A percentile compares a stretch with the other conserved stretches of the same genome.
Evolutionary conservation across 371 early-diverging fungal genomes (phyloP).

Genomic region (Mortierella sp.): DNA sequence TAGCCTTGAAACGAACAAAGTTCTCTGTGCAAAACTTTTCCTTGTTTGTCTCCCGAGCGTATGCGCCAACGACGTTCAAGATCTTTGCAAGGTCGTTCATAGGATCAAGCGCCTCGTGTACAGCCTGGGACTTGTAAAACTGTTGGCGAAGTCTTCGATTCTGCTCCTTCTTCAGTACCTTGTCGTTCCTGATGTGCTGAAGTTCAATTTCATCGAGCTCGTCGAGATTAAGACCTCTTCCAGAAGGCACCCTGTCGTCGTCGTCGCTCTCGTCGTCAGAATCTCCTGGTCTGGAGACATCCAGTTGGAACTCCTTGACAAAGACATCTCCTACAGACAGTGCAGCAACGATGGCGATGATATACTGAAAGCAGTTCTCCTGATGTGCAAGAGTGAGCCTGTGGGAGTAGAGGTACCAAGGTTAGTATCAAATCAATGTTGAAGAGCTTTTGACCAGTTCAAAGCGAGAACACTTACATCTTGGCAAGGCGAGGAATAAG

Average conservation of each 20-base stretch:
- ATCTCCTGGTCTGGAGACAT: constrained; percentile 56
- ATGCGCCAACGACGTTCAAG: constrained; percentile 89
- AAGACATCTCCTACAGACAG: constrained; percentile 95
- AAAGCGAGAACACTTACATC: constrained; percentile 67
- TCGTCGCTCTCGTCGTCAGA: constrained; percentile 56
- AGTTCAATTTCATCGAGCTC: constrained; percentile 54
- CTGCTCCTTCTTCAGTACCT: constrained; percentile 62
- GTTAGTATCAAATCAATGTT: not conserved
- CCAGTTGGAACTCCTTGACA: constrained; percentile 73
- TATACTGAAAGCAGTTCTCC: constrained; percentile 83
- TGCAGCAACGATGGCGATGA: constrained; percentile 90
- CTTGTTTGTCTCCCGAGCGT: constrained; percentile 82
- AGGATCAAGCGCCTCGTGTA: constrained; percentile 77
- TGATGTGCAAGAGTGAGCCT: constrained; percentile 89
- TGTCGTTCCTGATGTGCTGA: constrained; percentile 57
- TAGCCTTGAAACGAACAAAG: constrained; percentile 90
- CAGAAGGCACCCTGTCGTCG: constrained; percentile 40
- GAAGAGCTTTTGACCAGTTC: not conserved
- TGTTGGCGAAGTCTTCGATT: constrained; percentile 58
- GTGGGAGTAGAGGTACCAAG: not conserved
- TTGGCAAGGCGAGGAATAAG: constrained; percentile 94
- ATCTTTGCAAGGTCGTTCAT: constrained; percentile 87
- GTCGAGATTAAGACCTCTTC: constrained; percentile 24
- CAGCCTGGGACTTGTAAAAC: constrained; percentile 62
- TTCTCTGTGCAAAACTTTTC: constrained; percentile 81